Percentiles rank a stretch among this genome's conserved stretches.
Evolutionary conservation across 169 alveolate species (phyloP).

Genomic region (Neospora caninum): DNA sequence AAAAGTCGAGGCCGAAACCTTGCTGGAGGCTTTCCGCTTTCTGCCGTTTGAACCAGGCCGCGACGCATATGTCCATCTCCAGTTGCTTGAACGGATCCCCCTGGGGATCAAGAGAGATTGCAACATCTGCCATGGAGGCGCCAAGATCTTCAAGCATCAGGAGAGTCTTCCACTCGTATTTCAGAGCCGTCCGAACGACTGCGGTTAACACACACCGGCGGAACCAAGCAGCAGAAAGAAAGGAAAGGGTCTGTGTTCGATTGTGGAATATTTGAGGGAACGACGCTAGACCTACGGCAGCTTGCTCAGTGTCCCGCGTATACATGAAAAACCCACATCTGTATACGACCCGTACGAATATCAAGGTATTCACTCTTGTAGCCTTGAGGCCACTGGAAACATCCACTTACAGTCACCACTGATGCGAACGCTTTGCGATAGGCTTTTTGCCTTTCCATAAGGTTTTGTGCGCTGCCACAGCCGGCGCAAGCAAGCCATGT

Average conservation of each 20-base stretch:
- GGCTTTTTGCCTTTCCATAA: neutral
- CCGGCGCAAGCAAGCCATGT: neutral
- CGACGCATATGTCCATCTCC: conserved; percentile 15
- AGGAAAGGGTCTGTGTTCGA: neutral
- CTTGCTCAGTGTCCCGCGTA: neutral
- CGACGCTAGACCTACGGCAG: neutral
- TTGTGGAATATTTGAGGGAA: neutral
- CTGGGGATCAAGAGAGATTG: neutral
- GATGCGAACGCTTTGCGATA: neutral
- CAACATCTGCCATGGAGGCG: neutral
- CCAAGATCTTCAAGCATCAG: neutral
- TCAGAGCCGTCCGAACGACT: neutral
- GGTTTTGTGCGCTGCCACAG: neutral
- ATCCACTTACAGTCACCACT: neutral
- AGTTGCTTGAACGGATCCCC: neutral
- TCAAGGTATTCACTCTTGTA: neutral
- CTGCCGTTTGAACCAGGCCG: conserved; percentile 7
- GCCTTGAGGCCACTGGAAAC: neutral
- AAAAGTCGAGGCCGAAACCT: neutral
- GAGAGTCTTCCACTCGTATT: conserved; percentile 1
- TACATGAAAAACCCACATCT: neutral
- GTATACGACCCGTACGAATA: neutral
- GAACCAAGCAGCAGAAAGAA: neutral
- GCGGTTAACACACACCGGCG: neutral
- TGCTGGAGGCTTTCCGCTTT: neutral